Base-by-base conservation (phyloP, 2,329 filamentous ascomycete species). In the Onygena corvina region DNA sequence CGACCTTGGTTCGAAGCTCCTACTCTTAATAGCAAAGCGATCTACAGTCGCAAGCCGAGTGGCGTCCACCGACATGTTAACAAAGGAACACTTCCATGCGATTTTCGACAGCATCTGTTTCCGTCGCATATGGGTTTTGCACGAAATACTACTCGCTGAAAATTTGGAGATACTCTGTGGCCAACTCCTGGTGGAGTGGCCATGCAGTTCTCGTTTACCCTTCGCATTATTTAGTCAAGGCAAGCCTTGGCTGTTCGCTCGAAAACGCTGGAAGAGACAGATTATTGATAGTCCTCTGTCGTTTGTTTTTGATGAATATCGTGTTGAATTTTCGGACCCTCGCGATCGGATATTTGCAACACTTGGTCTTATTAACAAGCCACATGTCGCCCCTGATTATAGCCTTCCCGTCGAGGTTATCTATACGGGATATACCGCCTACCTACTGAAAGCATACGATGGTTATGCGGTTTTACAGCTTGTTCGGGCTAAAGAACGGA, bases 341-440 rank as follows among this genome's bases (percentile, higher is more conserved):
- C 47, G 52, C 20, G 52, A 54, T 35, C 52, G 52, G 36, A 51
- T 54, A n/a, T 54, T 50, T 52, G 52, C 40, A 16, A 23, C 48
- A 3, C 47, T 54, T 29, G 50, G 50, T n/a, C 35, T 54, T 18
- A 23, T 48, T 14, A 3, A 14, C 12, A 12, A 38, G 20, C 2
- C 3, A 12, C 18, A 9, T 6, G 5, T 48, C 9, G 16, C 12
- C 4, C n/a, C 33, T 6, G 18, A 27, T 20, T 42, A 42, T n/a
- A 42, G 9, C 9, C 36, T 42, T 21, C 36, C 38, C 25, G 27
- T 42, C 12, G 46, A 36, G 34, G 27, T 34, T 12, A 44, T 36
- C n/a, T 9, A 21, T 30, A 18, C 35, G 11, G 40, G 46, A 27
- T 7, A 29, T 12, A 25, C 23, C 14, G 36, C 23, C 14, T 16